Percentiles rank a stretch among this genome's conserved stretches.
Conservation (phyloP, 148 eudicot species). For the Camellia granthamiana region DNA sequence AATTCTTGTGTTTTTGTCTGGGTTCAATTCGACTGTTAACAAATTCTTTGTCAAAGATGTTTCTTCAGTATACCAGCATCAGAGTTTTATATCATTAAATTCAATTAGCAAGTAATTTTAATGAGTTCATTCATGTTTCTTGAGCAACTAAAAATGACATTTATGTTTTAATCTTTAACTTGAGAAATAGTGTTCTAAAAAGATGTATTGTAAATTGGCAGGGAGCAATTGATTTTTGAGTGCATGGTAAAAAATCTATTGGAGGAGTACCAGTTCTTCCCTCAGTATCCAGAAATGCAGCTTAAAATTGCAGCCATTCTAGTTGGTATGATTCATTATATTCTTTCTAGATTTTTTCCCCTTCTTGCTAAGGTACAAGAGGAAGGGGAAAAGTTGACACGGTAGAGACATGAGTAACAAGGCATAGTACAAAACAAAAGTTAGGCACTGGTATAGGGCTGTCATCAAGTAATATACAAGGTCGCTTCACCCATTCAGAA, state of each 20-base stretch:
- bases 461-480: not conserved
- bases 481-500: not conserved
- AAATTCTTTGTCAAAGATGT: not conserved
- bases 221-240: slow-evolving; percentile 9
- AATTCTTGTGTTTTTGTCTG: not conserved
- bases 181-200: not conserved
- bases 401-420: not conserved
- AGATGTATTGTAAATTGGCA: not conserved
- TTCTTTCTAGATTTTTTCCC: not conserved
- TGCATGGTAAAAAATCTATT: slow-evolving; percentile 6
- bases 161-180: not conserved
- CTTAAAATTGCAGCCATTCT: slow-evolving; percentile 12
- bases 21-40: not conserved
- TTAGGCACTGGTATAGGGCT: not conserved
- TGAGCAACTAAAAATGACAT: not conserved
- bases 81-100: not conserved
- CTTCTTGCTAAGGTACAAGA: not conserved
- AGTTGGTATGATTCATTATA: slow-evolving; percentile 1
- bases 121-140: not conserved
- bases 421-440: not conserved
- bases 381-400: not conserved
- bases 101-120: not conserved
- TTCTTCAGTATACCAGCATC: not conserved
- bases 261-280: slow-evolving; percentile 8
- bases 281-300: slow-evolving; percentile 11